Base-by-base conservation (phyloP, 306 rosid genomes). In the Prosopis cineraria region DNA sequence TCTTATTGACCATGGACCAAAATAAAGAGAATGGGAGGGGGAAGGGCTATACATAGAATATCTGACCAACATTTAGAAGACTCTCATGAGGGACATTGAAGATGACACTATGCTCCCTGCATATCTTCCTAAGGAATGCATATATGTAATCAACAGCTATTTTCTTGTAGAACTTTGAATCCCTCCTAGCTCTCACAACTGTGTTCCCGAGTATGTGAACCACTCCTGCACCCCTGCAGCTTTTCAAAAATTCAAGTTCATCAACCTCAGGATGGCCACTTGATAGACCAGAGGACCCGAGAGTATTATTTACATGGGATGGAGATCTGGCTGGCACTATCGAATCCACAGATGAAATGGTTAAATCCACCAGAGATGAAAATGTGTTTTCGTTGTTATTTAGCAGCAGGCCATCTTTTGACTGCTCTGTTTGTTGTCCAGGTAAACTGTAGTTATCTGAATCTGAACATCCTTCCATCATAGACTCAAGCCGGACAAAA, bases 21-120 rank as follows among this genome's bases (percentile, higher is more conserved):
- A n/a, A 36, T 50, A 17, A 34, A 73, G 7, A 45, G 14, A 72
- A 62, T 10, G 45, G 31, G 16, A 7, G 52, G 11, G 13, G 6
- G 37, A 3, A 7, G 53, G 53, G 55, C 84, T 89, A 95, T 72
- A 95, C 96, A 77, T 88, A 95, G 74, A 91, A 91, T 80, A 93
- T 72, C 78, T 91, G 99, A 9, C 99, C 99, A 76, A 95, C 99
- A 68, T 95, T 93, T 73, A 95, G 80, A 62, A 95, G 89, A 79
- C 94, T 86, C 91, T 93, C 99, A 34, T 95, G 99, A 78, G 99
- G 99, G 82, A 95, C 53, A 85, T 95, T 93, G 88, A 95, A 95
- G 81, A 95, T 95, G 68, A 85, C 93, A 86, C 98, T 95, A n/a
- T 91, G 72, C 78, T 89, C 97, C 78, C 99, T 88, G 88, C 99